Evolutionary conservation across 2,329 filamentous ascomycete genomes (phyloP), one percentile per base, ranked within the genome.

Genomic region (Trichoderma lentiforme): DNA sequence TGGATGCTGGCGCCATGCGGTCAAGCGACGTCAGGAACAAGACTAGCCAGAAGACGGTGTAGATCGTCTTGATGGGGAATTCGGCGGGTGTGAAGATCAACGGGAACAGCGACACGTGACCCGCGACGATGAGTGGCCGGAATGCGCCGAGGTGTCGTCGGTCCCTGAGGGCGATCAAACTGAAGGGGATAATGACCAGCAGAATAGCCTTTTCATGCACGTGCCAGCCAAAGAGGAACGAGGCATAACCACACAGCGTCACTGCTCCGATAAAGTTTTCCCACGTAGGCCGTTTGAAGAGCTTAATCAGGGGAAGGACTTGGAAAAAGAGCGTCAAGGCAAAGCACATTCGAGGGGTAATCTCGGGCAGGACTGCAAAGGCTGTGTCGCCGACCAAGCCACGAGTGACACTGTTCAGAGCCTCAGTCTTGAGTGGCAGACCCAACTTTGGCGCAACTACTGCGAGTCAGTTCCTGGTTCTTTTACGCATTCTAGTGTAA

Each of bases 201-300:
- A 99, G 87, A 71, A 99, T 93, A 1, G 96, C 96, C 82, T 99
- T 99, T 80, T 99, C 96, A 78, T 99, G 96, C 9, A 99, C 96
- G 79, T 99, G 96, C 94, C 95, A 99, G 71, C 96, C 95, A 77
- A 98, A 98, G 11, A 99, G 87, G 83, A 99, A 99, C 0, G 95
- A 98, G 0, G 95, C 93, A 79, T 98, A 99, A 72, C 93, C 96
- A 78, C 96, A 98, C 18, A 98, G 89, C 0, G 95, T 98, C 58
- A 97, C 88, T 0, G 94, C 92, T 4, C 94, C 94, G 56, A 98
- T 88, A 79, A 99, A 98, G 71, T 89, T 92, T 74, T 97, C 92
- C 93, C 94, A 97, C 0, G 89, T 93, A 2, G 94, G 94, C 65
- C 88, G 86, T 60, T 89, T 79, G 83, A 97, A 97, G 51, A 98